Conservation (phyloP, 2,329 filamentous ascomycete species). For the Sodiomyces alkalinus region DNA sequence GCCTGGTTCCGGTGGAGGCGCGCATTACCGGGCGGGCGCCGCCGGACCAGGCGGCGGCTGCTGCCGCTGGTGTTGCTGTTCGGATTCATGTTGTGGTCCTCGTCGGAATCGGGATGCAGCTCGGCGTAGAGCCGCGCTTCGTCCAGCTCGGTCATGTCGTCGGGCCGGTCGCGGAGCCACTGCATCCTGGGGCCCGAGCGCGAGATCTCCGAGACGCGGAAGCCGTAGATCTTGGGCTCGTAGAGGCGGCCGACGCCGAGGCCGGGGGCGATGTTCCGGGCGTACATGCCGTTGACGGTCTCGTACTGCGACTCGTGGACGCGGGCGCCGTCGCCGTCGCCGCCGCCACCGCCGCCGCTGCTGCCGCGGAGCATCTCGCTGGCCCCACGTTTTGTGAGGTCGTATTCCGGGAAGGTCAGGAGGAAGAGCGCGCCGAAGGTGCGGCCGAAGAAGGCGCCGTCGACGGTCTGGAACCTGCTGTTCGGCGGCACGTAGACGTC, state of each 20-base stretch:
- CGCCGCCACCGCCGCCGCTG: too few species aligned
- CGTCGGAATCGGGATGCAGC: slow-evolving; percentile 40
- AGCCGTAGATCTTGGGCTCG: slow-evolving; percentile 92
- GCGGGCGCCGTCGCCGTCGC: too few species aligned
- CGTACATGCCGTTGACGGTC: slow-evolving; percentile 72
- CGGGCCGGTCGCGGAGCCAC: slow-evolving; percentile 78
- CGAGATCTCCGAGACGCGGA: slow-evolving; percentile 81
- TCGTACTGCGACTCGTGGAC: slow-evolving; percentile 28
- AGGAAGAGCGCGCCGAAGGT: slow-evolving; percentile 96
- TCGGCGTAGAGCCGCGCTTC: slow-evolving; percentile 47
- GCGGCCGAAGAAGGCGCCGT: slow-evolving; percentile 94
- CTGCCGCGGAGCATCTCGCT: slow-evolving; percentile 34
- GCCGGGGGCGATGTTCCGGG: slow-evolving; percentile 76
- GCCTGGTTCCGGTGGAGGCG: slow-evolving; percentile 25
- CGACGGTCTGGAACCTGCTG: slow-evolving; percentile 91
- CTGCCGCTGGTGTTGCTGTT: slow-evolving; percentile 23
- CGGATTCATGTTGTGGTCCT: slow-evolving; percentile 32
- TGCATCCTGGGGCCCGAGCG: slow-evolving; percentile 90
- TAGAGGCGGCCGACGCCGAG: slow-evolving; percentile 75
- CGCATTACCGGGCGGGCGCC: slow-evolving; percentile 26
- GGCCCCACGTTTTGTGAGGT: slow-evolving; percentile 58
- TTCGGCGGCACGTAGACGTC: slow-evolving; percentile 97
- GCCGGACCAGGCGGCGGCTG: too few species aligned
- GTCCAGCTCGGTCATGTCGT: slow-evolving; percentile 68
- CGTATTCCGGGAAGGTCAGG: slow-evolving; percentile 94